Base-by-base conservation (phyloP, 257 asterid species). In the Forsythia suspensa region DNA sequence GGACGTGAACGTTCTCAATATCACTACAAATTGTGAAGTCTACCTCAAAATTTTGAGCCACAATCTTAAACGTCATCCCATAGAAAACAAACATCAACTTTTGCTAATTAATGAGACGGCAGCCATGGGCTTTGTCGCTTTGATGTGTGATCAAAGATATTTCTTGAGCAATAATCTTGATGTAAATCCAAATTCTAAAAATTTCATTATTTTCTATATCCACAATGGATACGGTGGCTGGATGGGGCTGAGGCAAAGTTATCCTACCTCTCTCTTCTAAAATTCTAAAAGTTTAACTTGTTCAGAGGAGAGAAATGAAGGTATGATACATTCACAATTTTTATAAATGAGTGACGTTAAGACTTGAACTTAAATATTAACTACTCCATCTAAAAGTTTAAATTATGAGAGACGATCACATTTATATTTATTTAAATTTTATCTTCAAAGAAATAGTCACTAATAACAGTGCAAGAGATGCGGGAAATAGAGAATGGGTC, bases 31-130 rank as follows among this genome's bases (percentile, higher is more conserved):
- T 72, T 42, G 34, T 38, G 11, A 1, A 38, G 36, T 59, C 10
- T 40, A 57, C 66, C 36, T 57, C 34, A 6, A 69, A 74, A 74
- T 52, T 79, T 79, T 73, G 75, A 70, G 77, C 83, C 82, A 20
- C 67, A 59, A n/a, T 59, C 36, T 59, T 1, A 8, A 57, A 57
- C 4, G n/a, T 57, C 0, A n/a, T 4, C 37, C 67, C 82, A 66
- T 3, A 79, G 70, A 15, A 48, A 46, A 78, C 76, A 78, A 78
- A 52, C 36, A 12, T 13, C 59, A 8, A 16, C 81, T 78, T 78
- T 78, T 78, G 29, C 71, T 12, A 55, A 39, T 78, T 8, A 78
- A 70, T 77, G 55, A 55, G 71, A 16, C 71, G 80, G 74, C 66
- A 20, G 4, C 55, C 71, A 55, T 34, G 6, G 2, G 48, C 41